phyloP scores from a whole-genome alignment of 2,329 filamentous ascomycete genomes.

The Lecanicillium sp. region DNA sequence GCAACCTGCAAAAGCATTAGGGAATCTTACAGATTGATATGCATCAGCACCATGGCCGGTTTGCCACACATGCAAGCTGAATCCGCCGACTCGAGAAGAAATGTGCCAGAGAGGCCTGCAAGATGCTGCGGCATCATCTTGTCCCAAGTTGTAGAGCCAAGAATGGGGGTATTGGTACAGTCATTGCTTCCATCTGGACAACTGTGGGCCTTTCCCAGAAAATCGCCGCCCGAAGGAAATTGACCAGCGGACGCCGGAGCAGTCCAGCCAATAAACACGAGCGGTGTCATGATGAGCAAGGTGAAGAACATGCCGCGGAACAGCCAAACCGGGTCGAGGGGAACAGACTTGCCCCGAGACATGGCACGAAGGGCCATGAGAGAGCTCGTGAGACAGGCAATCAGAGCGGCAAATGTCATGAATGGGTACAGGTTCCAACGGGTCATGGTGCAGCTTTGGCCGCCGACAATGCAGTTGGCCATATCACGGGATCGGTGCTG shows the following conservation, averaged over 20 bases:
- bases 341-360: constrained; percentile 3
- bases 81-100: constrained; percentile 1
- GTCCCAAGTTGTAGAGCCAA: no score
- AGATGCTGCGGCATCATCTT: neutral
- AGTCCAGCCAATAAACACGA: constrained; percentile 13
- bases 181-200: no score
- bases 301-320: constrained; percentile 16
- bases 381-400: constrained; percentile 9
- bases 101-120: constrained; percentile 2
- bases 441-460: constrained; percentile 4
- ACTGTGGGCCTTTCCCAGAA: no score
- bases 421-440: constrained; percentile 13
- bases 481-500: neutral
- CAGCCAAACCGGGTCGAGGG: constrained; percentile 14
- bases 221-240: no score
- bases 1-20: neutral
- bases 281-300: constrained; percentile 12
- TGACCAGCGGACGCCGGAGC: neutral
- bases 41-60: constrained; percentile 10
- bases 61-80: neutral
- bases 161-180: no score
- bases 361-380: constrained; percentile 12
- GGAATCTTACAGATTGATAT: constrained; percentile 17
- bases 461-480: neutral
- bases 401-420: constrained; percentile 10